Base-by-base conservation (phyloP, 352 stramenopile genomes). In the Pythium brachiatum region DNA sequence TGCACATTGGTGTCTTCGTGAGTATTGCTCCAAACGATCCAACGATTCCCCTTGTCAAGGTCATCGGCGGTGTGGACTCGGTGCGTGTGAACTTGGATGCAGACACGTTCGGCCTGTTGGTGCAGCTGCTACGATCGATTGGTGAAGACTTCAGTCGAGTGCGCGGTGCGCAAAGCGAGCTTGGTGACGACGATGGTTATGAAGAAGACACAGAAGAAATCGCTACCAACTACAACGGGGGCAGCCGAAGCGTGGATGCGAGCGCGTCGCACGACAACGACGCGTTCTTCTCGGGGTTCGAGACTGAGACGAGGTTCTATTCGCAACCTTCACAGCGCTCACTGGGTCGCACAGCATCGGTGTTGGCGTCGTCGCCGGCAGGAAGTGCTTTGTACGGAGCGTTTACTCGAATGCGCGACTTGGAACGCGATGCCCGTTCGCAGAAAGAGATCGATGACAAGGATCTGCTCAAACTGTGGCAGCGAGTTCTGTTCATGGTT, bases 1-100 rank as follows among this genome's bases (percentile, higher is more conserved):
- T 92, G 11, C 71, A 71, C 2, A 86, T 93, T 29, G 82, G 73
- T 47, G 89, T 94, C 41, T 84, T 83, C 60, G 79, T 88, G 41
- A 95, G 86, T 34, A 82, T 95, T 8, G 78, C 84, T 5, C 81
- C 84, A 2, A 81, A 89, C 64, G 86, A 95, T 41, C 84, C 83
- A 1, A 89, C 78, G 8, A 87, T 92, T 51, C 81, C 86, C 36
- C 71, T 95, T 13, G 52, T 93, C 9, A 95, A 94, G 57, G 59
- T 94, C 15, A 76, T 85, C 55, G 86, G 86, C 27, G 79, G 77
- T 9, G 73, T 95, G 8, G 75, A 89, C 29, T 85, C 70, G 29
- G 77, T 95, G 15, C 75, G 83, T 25, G 38, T 94, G 27, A 91
- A 90, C 64, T 60, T 95, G n/a, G 89, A 83, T 2, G 70, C 76